Conservation (phyloP, 2,329 filamentous ascomycete genomes). For the Raffaelea arxii region DNA sequence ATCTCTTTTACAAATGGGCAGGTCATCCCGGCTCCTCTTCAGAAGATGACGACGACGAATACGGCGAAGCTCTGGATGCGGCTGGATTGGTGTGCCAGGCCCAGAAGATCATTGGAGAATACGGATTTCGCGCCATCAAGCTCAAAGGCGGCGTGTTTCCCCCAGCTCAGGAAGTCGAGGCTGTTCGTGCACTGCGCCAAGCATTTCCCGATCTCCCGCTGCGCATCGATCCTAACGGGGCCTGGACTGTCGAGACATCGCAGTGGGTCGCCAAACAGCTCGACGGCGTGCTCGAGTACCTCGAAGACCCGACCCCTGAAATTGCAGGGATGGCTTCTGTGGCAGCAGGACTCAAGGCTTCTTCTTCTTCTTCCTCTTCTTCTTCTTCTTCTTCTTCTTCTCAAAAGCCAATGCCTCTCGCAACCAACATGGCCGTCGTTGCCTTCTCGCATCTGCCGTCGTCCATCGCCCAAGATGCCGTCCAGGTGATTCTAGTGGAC, state of each 20-base stretch:
- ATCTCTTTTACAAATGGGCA: constrained; percentile 33
- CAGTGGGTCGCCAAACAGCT: constrained; percentile 28
- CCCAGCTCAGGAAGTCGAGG: constrained; percentile 27
- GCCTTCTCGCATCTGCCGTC: constrained; percentile 28
- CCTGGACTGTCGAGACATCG: constrained; percentile 28
- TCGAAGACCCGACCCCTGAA: constrained; percentile 29
- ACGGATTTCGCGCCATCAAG: constrained; percentile 32
- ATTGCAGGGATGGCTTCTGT: constrained; percentile 34
- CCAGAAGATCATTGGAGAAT: constrained; percentile 28
- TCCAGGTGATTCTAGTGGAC: constrained; percentile 30
- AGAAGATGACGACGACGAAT: constrained; percentile 21
- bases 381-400: neutral
- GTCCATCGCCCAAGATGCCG: constrained; percentile 26
- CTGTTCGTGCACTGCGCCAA: constrained; percentile 25
- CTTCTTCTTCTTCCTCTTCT: constrained; percentile 9
- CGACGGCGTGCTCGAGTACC: constrained; percentile 25
- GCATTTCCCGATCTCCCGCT: constrained; percentile 27
- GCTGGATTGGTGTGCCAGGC: constrained; percentile 25
- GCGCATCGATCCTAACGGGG: constrained; percentile 27
- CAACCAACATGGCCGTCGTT: constrained; percentile 17
- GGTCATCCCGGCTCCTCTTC: constrained; percentile 28
- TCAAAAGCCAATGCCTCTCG: constrained; percentile 24
- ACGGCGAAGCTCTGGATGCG: constrained; percentile 25
- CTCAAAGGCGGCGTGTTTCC: constrained; percentile 32
- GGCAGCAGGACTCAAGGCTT: constrained; percentile 19